These are phyloP conservation scores for Scytalidium sp. DNA, from an alignment of 2,329 filamentous ascomycete species.

Conservation along the genomic window DNA sequence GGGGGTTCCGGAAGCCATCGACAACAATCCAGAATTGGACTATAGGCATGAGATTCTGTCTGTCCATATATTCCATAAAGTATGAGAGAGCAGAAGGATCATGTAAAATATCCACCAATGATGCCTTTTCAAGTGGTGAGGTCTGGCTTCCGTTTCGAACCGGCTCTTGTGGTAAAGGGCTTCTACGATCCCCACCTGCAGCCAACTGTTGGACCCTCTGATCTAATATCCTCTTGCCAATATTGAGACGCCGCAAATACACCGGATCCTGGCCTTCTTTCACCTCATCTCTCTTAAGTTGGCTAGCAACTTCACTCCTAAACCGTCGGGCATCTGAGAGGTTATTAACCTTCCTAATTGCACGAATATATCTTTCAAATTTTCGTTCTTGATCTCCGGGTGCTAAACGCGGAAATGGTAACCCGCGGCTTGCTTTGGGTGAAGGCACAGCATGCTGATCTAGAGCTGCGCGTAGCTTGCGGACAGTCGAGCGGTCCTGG, in stretches of 20 bases:
- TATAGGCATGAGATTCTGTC: constrained; percentile 78
- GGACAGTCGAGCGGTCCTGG: constrained; percentile 92
- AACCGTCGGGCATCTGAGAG: constrained; percentile 91
- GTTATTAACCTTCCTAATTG: constrained; percentile 84
- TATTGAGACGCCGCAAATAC: constrained; percentile 86
- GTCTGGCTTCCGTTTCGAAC: constrained; percentile 30
- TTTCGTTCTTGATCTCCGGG: constrained; percentile 84
- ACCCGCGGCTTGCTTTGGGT: constrained; percentile 61
- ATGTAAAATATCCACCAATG: constrained; percentile 81
- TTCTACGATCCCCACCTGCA: constrained; percentile 51
- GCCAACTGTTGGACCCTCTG: constrained; percentile 83
- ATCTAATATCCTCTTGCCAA: constrained; percentile 85
- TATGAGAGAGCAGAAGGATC: constrained; percentile 91
- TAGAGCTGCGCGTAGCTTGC: constrained; percentile 83
- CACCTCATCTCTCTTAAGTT: constrained; percentile 80
- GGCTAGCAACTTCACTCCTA: constrained; percentile 86
- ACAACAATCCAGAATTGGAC: constrained; percentile 99
- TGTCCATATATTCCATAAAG: constrained; percentile 99
- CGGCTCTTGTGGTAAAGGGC: constrained; percentile 19
- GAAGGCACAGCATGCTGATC: constrained; percentile 91
- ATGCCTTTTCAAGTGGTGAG: constrained; percentile 71
- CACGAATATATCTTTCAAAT: constrained; percentile 91
- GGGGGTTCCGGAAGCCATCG: constrained; percentile 89
- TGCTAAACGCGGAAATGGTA: constrained; percentile 73
- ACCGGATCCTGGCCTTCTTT: constrained; percentile 78